Conservation (phyloP, 176 grass and related monocot genomes). For the Thinopyrum elongatum region DNA sequence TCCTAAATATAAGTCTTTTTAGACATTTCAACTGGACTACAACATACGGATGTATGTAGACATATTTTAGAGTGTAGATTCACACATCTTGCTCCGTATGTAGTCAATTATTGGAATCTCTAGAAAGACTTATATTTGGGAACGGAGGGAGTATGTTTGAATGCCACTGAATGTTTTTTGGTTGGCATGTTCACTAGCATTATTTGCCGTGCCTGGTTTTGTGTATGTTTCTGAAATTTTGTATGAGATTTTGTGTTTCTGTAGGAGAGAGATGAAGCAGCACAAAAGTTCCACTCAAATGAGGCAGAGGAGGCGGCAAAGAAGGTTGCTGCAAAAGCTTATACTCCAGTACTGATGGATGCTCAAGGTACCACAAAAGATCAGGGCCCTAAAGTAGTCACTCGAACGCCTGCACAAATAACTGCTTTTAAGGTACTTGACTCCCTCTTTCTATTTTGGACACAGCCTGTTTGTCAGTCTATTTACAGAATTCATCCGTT, state of each 20-base stretch:
- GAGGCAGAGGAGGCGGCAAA: slow-evolving; percentile 92
- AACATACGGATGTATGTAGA: too few species aligned
- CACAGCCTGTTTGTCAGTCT: neutral
- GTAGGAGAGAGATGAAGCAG: slow-evolving; percentile 84
- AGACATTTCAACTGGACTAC: too few species aligned
- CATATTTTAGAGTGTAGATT: too few species aligned
- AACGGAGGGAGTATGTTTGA: too few species aligned
- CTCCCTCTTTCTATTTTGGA: neutral
- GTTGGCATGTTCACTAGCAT: neutral
- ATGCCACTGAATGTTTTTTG: slow-evolving; percentile 23
- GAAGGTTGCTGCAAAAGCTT: slow-evolving; percentile 80
- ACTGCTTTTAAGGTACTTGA: slow-evolving; percentile 85
- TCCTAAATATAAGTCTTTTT: too few species aligned
- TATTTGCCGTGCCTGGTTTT: neutral
- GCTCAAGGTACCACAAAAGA: slow-evolving; percentile 44
- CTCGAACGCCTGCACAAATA: slow-evolving; percentile 87
- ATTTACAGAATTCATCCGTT: too few species aligned
- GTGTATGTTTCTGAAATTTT: slow-evolving; percentile 29
- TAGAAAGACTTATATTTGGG: too few species aligned
- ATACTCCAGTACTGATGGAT: slow-evolving; percentile 52
- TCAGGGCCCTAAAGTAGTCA: slow-evolving; percentile 69
- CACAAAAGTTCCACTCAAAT: slow-evolving; percentile 70
- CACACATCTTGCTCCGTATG: too few species aligned
- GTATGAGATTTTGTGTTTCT: slow-evolving; percentile 5
- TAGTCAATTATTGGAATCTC: too few species aligned